A percentile compares a stretch with the other conserved stretches of the same genome.
phyloP scores from a whole-genome alignment of 371 early-diverging fungal species.

The Funneliformis caledonium region DNA sequence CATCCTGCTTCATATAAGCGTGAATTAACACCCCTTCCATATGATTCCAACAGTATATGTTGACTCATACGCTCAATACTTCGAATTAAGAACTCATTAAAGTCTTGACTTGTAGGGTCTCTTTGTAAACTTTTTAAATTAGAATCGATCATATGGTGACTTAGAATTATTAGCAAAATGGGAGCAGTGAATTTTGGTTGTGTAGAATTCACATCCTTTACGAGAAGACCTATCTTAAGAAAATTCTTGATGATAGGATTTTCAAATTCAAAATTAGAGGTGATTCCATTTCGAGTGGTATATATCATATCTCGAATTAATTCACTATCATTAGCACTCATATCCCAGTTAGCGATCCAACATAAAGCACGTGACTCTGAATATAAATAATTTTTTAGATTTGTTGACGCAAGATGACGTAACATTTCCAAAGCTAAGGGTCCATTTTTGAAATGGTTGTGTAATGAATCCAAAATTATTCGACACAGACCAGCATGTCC shows the following conservation, averaged over 20 bases:
- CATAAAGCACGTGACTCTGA: background rate
- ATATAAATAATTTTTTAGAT: background rate
- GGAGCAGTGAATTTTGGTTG: no score
- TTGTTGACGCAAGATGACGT: background rate
- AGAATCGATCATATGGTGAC: no score
- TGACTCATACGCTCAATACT: background rate
- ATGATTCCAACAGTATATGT: no score
- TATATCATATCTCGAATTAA: constrained; percentile 2
- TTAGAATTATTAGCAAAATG: no score
- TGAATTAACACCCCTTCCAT: background rate
- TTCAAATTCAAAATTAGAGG: no score
- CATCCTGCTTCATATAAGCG: background rate
- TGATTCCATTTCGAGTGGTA: no score
- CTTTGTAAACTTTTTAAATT: no score
- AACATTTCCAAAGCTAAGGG: constrained; percentile 1
- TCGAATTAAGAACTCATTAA: background rate
- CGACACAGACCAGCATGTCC: constrained; percentile 34
- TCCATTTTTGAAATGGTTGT: background rate
- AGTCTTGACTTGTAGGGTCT: no score
- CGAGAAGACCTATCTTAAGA: no score
- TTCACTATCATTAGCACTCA: constrained; percentile 2
- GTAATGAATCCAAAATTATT: background rate
- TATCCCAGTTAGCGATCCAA: constrained; percentile 10
- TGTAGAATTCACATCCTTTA: no score
- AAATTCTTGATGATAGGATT: no score